Base-by-base conservation (phyloP, 1,139 yeast genomes). In the Eremothecium cymbalariae region DNA sequence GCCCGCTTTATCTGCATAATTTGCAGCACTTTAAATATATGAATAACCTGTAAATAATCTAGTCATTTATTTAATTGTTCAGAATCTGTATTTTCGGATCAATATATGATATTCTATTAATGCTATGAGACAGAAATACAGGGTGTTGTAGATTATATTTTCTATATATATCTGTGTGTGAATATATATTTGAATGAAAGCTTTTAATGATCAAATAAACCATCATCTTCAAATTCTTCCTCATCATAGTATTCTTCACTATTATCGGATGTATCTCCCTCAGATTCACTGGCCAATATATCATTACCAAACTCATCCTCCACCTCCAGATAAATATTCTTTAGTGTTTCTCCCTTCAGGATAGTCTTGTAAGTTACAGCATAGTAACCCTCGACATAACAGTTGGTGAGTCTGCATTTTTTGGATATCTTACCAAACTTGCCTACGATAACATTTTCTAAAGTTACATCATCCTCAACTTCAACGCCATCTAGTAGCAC, bases 381-480 rank as follows among this genome's bases (percentile, higher is more conserved):
- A 52, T 78, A 83, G 1, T 76, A 68, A 9, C 94, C 84, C 57
- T 88, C 97, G 18, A 90, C 79, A 44, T 84, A 78, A 65, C 95
- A 86, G 47, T 80, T 79, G 8, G 75, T 73, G 46, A 85, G 68
- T 50, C 70, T 74, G 29, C 72, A 63, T 54, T 78, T 80, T 38
- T 65, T 50, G 18, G 73, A 77, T 28, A 93, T 68, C 12, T 63
- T 62, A 2, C 77, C 90, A 32, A 67, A 65, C 31, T 67, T 65
- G 16, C 98, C 98, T 40, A 93, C 64, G 18, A 90, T 77, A 60
- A 95, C 86, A 61, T 88, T 90, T 58, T 93, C 98, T 44, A 93
- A 39, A 7, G 59, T 53, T 32, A 72, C 80, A 45, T 84, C 96
- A 55, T 90, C 95, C 33, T 74, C 94, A 28, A 93, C 64, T 1